Evolutionary conservation across 257 asterid genomes (phyloP), one percentile per base, ranked within the genome.

Genomic region (Fraxinus cuspidata): DNA sequence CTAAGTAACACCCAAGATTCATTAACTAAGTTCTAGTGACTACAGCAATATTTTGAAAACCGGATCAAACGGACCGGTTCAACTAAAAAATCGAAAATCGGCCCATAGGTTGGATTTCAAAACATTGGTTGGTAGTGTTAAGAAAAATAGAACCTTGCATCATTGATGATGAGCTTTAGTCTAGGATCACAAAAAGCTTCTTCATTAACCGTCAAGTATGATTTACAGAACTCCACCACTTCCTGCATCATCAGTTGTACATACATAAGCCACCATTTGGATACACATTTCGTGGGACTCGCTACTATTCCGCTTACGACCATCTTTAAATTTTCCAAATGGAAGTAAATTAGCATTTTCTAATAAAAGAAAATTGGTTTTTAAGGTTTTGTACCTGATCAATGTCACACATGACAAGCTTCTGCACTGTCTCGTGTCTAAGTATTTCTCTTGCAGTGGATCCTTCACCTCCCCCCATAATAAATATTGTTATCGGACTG

Each of bases 391-490:
- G 8, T 58, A 94, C 98, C 95, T 88, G 87, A 86, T 94, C 98
- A 83, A 94, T 92, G 81, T 94, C 98, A 87, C 98, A 92, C 97
- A 94, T 94, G 85, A 90, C 86, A 81, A 92, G 92, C 80, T 92
- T 92, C 42, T 90, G 91, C 53, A 91, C 91, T 0, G 93, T 78
- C 66, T 79, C 86, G 90, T 92, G 97, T 76, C 98, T 88, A 27
- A 94, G 89, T 75, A 91, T 81, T 82, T 94, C 97, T 84, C 97
- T 91, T 47, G 98, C 96, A 70, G 98, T 91, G 19, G 98, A 94
- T 9, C 98, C 97, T 85, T 94, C 98, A 84, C 98, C 98, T 78
- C 98, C 98, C 25, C 97, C 98, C 97, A 94, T 94, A 3, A 92
- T 94, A 86, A 94, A 94, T 13, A 92, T 81, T 15, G 84, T 88